These are phyloP conservation scores for Rhodotorula sp. DNA, from an alignment of 1,284 basidiomycete species.

Conservation along the genomic window DNA sequence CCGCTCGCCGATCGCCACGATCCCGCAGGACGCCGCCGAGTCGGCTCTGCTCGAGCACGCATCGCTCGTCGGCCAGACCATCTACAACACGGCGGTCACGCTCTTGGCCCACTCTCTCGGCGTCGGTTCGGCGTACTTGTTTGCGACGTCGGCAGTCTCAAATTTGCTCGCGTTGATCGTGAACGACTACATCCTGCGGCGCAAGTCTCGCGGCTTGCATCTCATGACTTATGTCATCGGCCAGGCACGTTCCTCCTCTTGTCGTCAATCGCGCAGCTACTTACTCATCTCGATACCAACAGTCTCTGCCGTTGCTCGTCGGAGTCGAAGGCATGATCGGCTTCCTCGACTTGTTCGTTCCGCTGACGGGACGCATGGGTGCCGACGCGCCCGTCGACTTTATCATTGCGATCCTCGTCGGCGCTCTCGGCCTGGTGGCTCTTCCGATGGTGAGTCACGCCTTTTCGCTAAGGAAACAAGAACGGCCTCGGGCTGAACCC, in stretches of 20 bases:
- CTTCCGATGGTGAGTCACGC: slow-evolving; percentile 29
- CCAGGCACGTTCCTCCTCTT: slow-evolving; percentile 46
- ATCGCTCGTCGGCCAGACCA: slow-evolving; percentile 62
- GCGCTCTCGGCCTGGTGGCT: slow-evolving; percentile 31
- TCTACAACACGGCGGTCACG: slow-evolving; percentile 61
- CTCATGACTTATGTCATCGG: slow-evolving; percentile 62
- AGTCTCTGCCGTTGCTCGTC: slow-evolving; percentile 60
- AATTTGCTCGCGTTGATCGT: slow-evolving; percentile 54
- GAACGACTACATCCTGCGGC: slow-evolving; percentile 56
- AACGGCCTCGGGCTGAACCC: background rate
- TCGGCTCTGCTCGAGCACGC: slow-evolving; percentile 58
- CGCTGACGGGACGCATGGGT: slow-evolving; percentile 56
- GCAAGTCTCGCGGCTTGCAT: slow-evolving; percentile 36
- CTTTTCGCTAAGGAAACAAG: no score
- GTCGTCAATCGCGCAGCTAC: background rate
- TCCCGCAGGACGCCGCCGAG: slow-evolving; percentile 27
- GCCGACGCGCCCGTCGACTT: slow-evolving; percentile 58
- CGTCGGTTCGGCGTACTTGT: slow-evolving; percentile 68
- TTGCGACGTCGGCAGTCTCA: slow-evolving; percentile 52
- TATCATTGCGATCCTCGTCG: slow-evolving; percentile 69
- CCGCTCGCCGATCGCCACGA: slow-evolving; percentile 27
- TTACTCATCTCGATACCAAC: background rate
- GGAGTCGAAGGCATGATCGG: slow-evolving; percentile 69
- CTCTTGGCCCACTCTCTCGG: slow-evolving; percentile 61
- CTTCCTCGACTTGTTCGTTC: slow-evolving; percentile 86